These are phyloP conservation scores for Pleurozium schreberi DNA, from an alignment of 225 moss, liverwort and hornwort genomes.

Conservation along the genomic window DNA sequence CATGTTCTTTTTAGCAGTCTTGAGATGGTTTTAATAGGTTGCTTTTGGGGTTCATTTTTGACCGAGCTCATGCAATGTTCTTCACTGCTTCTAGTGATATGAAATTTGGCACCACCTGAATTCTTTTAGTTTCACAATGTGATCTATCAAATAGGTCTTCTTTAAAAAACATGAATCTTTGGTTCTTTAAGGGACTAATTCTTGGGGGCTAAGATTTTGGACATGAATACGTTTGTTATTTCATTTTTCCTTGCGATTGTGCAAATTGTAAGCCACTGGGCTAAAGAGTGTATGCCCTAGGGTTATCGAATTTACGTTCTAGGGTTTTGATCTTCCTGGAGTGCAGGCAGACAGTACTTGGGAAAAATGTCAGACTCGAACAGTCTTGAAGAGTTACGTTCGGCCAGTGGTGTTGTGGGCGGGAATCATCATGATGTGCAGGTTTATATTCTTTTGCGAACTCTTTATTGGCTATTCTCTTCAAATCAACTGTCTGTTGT, in stretches of 20 bases:
- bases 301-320: background rate
- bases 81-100: background rate
- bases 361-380: conserved; percentile 62
- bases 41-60: background rate
- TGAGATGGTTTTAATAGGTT: background rate
- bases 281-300: background rate
- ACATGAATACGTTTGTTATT: background rate
- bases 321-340: background rate
- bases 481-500: background rate
- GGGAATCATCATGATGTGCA: conserved; percentile 79
- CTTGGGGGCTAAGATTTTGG: background rate
- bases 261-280: background rate
- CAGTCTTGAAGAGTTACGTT: conserved; percentile 45
- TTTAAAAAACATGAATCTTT: background rate
- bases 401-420: conserved; percentile 64
- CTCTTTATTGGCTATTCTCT: background rate
- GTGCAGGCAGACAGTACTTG: conserved; percentile 62
- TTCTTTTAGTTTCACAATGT: background rate
- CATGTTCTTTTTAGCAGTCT: background rate
- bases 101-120: background rate
- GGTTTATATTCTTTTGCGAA: conserved; percentile 18
- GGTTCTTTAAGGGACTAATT: background rate
- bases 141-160: background rate
- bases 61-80: no score
- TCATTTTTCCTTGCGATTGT: background rate